These are phyloP conservation scores for Lachancea sp. DNA, from an alignment of 805 yeast species.

Conservation along the genomic window DNA sequence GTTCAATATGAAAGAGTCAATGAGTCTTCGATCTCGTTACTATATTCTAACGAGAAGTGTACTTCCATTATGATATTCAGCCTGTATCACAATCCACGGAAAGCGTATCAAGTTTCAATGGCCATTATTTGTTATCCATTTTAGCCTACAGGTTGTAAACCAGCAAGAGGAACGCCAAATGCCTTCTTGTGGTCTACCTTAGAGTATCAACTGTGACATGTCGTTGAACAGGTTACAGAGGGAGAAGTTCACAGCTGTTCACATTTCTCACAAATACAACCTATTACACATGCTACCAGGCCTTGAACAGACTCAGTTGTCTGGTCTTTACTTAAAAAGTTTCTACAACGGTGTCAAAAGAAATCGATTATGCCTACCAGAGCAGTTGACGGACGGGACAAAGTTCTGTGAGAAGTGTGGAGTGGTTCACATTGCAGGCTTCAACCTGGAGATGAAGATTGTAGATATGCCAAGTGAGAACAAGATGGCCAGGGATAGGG, in stretches of 20 bases:
- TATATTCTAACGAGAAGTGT: no score
- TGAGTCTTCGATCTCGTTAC: no score
- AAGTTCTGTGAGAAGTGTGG: constrained; percentile 32
- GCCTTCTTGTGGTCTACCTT: no score
- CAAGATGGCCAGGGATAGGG: constrained; percentile 6
- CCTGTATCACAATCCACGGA: no score
- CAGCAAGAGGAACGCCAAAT: no score
- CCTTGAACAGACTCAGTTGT: constrained; percentile 17
- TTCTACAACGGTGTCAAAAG: constrained; percentile 27
- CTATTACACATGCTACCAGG: constrained; percentile 24
- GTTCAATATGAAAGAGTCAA: no score
- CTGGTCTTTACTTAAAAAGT: constrained; percentile 29
- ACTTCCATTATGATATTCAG: no score
- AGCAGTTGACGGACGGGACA: constrained; percentile 14
- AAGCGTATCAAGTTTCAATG: no score
- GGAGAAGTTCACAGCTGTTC: constrained; percentile 24
- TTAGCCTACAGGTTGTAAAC: no score
- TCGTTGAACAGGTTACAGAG: constrained; percentile 22
- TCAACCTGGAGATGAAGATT: constrained; percentile 25
- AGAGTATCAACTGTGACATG: not conserved
- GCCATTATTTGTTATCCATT: no score
- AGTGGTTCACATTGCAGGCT: constrained; percentile 27
- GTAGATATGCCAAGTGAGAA: not conserved
- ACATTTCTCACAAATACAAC: constrained; percentile 26
- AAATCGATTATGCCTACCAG: constrained; percentile 26